Evolutionary conservation across 352 stramenopile genomes (phyloP), one percentile per base, ranked within the genome.

Genomic region (Phytophthora constricta): DNA sequence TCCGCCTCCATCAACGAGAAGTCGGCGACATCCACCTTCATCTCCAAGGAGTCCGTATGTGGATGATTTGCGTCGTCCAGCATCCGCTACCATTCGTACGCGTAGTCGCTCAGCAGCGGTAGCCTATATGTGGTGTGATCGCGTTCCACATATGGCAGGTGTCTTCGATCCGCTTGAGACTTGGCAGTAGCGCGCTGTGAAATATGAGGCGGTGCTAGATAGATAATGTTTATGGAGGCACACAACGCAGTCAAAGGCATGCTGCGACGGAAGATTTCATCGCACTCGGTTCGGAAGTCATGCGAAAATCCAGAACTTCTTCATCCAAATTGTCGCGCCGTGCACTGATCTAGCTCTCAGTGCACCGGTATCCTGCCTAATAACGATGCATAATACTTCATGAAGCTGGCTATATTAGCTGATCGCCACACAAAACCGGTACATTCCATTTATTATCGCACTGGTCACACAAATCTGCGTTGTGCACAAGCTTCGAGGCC

Each of bases 101-200:
- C 82, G 50, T 90, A 95, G 58, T 93, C 83, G n/a, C n/a, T n/a
- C 5, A 90, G 59, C 13, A 93, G 59, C 62, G 93, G 84, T 39
- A 92, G 62, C 49, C 77, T 91, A 22, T 79, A 79, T 69, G 90
- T 85, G 5, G 81, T 41, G 55, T 91, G 79, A 25, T 92, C 79
- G 17, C 77, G 75, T 62, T 94, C 82, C 47, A 87, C 72, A n/a
- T 58, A 56, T 23, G 62, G 60, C 31, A 92, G 72, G 19, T 66
- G 57, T 60, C 69, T 74, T 34, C 75, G 74, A 42, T 92, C 79
- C 13, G 45, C 46, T 7, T 28, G 13, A 1, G 79, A 87, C 59
- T 75, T 91, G 22, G 74, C 79, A 27, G 82, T 87, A 16, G 81
- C 82, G 3, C 82, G 77, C 4, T 79, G 84, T 23, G 84, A 59